Base-by-base conservation (phyloP, 805 yeast genomes). In the Yamadazyma endophytica region DNA sequence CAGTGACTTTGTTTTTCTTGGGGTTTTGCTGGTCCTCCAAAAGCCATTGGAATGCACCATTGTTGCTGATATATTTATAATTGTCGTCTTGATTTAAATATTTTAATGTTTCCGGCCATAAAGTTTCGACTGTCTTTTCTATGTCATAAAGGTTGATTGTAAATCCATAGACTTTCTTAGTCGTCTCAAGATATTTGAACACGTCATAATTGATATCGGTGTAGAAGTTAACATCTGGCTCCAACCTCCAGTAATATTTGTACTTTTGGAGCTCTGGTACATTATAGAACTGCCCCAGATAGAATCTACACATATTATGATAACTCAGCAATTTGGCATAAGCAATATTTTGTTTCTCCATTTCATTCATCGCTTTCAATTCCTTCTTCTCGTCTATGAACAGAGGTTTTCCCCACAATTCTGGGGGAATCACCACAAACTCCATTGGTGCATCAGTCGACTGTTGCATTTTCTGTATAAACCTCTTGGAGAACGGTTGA, bases 231-330 rank as follows among this genome's bases (percentile, higher is more conserved):
- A 86, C 84, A 21, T 61, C 61, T 6, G 95, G 95, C 55, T 85
- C 95, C 28, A 85, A 64, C 39, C 95, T 64, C 95, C 94, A 85
- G 49, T 81, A 82, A 57, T 79, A 85, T 44, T 66, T 70, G 57
- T 69, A 80, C 36, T 82, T 64, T 37, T 67, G 60, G 49, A 85
- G 52, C 34, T 73, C 68, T 9, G 83, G 83, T 39, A 81, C 73
- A 29, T 80, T 68, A 50, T 70, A 82, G 47, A 84, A 82, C 36
- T 58, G 58, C 9, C 75, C 76, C 29, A 82, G 76, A 52, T 83
- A 82, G 55, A 79, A 85, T 16, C 95, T 69, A 52, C 95, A 85
- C 95, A 85, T 85, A 47, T 82, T 80, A 47, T 83, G 94, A 46
- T 85, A 85, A 0, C 88, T 79, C 13, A 50, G 54, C 54, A 60